Base-by-base conservation (phyloP, 2,329 filamentous ascomycete species). In the Colletotrichum sp. region DNA sequence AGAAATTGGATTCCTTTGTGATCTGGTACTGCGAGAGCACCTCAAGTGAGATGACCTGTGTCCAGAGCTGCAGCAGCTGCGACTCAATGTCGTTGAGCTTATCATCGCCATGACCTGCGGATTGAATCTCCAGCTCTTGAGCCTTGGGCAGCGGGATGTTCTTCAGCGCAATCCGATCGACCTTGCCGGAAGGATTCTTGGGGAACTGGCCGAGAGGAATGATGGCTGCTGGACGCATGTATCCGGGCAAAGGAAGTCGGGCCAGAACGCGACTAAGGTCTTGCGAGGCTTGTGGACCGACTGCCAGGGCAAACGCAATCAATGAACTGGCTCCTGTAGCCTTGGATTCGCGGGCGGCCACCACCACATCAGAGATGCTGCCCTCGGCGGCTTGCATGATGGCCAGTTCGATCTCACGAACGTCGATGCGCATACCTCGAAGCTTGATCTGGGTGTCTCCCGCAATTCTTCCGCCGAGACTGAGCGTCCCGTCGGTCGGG, bases 361-460 rank as follows among this genome's bases (percentile, higher is more conserved):
- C 75, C 6, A 76, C 76, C 36, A 77, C 75, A 47, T 78, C 76
- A 4, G 76, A 29, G 5, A 80, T 66, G 6, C 33, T 47, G 2
- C 74, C 71, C 47, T 66, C 69, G 58, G 76, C 31, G 8, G 58
- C 77, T 55, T 73, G 76, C 71, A 76, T 76, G 15, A 78, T 75
- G 67, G 55, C 31, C 8, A 74, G 70, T 69, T 85, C 84, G 8
- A 86, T 72, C 51, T 86, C 84, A 33, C 82, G 78, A 3, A 87
- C 78, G 65, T 87, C 84, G 12, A 85, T 70, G 4, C 85, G 82
- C 72, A 83, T 76, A 1, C 78, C 79, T 6, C 78, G 77, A 6
- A 80, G 75, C 70, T 81, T 81, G 75, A 80, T 76, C 67, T 86
- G 82, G 51, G 82, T 81, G 77, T 88, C 86, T 4, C 80, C 82